Evolutionary conservation across 768 basidiomycete species (phyloP).

Genomic region (Lentinula raphanica): DNA sequence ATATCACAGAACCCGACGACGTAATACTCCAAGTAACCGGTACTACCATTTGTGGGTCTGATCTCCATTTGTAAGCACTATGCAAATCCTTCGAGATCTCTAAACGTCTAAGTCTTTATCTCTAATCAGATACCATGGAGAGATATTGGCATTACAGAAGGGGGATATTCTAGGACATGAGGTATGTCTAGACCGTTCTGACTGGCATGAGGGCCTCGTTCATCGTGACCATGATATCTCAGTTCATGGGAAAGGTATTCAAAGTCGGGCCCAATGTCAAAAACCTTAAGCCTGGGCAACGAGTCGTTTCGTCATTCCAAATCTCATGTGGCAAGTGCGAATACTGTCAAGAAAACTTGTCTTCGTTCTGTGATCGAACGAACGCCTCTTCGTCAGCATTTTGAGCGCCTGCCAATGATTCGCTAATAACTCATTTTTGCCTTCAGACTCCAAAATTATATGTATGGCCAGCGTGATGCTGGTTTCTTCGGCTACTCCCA

Average conservation of each 20-base stretch:
- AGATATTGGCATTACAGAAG: slow-evolving; percentile 62
- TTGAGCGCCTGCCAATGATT: slow-evolving; percentile 7
- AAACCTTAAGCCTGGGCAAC: slow-evolving; percentile 56
- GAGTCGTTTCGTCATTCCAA: slow-evolving; percentile 78
- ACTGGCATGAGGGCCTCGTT: neutral
- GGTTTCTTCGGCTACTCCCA: slow-evolving; percentile 73
- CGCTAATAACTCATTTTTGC: neutral
- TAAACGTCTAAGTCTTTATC: neutral
- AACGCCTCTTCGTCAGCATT: slow-evolving; percentile 53
- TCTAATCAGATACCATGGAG: slow-evolving; percentile 46
- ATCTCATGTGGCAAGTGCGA: slow-evolving; percentile 69
- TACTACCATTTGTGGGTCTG: slow-evolving; percentile 67
- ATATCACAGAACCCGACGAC: slow-evolving; percentile 69
- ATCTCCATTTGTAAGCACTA: slow-evolving; percentile 46
- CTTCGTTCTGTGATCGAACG: slow-evolving; percentile 70
- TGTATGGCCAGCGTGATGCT: slow-evolving; percentile 66
- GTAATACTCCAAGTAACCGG: slow-evolving; percentile 74
- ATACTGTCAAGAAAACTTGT: slow-evolving; percentile 70
- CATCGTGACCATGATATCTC: neutral
- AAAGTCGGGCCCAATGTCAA: slow-evolving; percentile 60
- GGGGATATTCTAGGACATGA: slow-evolving; percentile 78
- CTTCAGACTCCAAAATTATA: slow-evolving; percentile 42
- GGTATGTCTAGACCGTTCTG: slow-evolving; percentile 21
- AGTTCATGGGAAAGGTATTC: slow-evolving; percentile 69
- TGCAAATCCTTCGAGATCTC: neutral